Evolutionary conservation across 164 flowering plant species (phyloP), one percentile per base, ranked within the genome.

Genomic region (Cinnamomum chago): DNA sequence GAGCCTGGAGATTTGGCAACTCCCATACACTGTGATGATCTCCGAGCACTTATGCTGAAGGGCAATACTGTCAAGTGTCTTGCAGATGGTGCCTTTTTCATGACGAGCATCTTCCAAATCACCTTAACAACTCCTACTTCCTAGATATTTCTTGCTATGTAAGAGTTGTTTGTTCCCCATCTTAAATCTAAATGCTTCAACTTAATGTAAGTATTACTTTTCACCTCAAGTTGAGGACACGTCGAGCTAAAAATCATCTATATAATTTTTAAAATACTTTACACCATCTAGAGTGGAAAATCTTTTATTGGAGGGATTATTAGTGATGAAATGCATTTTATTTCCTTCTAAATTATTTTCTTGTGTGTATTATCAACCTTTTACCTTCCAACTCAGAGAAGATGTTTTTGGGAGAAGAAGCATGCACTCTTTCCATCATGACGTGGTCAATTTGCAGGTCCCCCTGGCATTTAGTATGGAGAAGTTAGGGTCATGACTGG

Each of bases 71-170:
- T 89, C 84, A 92, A 95, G 82, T 93, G 99, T 82, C 90, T 95
- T 70, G 83, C 92, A 64, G 98, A 95, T 88, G 99, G 91, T 74
- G 91, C 89, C 93, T 95, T 86, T 93, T 95, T 81, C 90, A 92
- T 76, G 86, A 93, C 74, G 94, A 87, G 99, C 93, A 90, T 75
- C 92, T 81, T 78, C 77, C 60, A 24, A 1, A 51, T 47, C 67
- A 62, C 50, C 20, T 22, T 14, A 40, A 28, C 70, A 25, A 22
- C 3, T 58, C 25, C 10, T 66, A 35, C 20, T n/a, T 23, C 22
- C 15, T 17, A 40, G 40, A 68, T 18, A 68, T 18, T 15, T 14
- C 28, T 14, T 28, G 33, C 47, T 12, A 35, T 58, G 50, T 35
- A 70, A 50, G 20, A 25, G 25, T 25, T 40, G 18, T 33, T 51